Evolutionary conservation across 176 grass and related monocot genomes (phyloP), one percentile per base, ranked within the genome.

Genomic region (Raddia guianensis): DNA sequence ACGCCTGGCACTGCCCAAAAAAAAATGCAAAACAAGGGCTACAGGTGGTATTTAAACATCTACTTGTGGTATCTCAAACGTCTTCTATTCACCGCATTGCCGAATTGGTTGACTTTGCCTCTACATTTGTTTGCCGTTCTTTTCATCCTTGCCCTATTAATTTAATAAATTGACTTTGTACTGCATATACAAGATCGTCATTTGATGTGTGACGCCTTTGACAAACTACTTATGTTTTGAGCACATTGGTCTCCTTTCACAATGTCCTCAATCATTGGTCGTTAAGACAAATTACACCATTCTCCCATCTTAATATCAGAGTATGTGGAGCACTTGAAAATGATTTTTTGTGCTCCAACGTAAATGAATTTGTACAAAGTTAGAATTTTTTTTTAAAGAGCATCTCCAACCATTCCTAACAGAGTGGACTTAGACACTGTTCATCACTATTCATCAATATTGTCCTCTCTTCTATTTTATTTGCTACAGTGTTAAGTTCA

Each of bases 71-170:
- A 83, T 82, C 68, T 82, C 21, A 63, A 80, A 87, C 90, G 73
- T 80, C 88, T 80, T 92, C 89, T 63, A 87, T 73, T 95, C 93
- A 77, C 93, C 84, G 84, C 93, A 78, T 95, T 88, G 45, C 93
- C 84, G 84, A 89, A 78, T 95, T 88, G 45, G 78, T 76, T 95
- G 87, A 90, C 87, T 89, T 89, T 91, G 87, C 82, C 57, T 89
- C 82, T 66, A 20, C 18, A 44, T 48, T 43, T 83, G 62, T 58
- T 76, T 10, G 3, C 12, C 14, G 9, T 80, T 48, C 0, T 80
- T 79, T 80, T 73, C 77, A 52, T 50, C 11, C 16, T 0, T 18
- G 57, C 58, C 72, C 10, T 59, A 57, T 81, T 81, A 42, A 44
- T 75, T 69, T 63, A 53, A 63, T 27, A 49, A 69, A 85, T 81